Evolutionary conservation across 371 early-diverging fungal species (phyloP), one percentile per base, ranked within the genome.

Genomic region (Funneliformis caledonium): DNA sequence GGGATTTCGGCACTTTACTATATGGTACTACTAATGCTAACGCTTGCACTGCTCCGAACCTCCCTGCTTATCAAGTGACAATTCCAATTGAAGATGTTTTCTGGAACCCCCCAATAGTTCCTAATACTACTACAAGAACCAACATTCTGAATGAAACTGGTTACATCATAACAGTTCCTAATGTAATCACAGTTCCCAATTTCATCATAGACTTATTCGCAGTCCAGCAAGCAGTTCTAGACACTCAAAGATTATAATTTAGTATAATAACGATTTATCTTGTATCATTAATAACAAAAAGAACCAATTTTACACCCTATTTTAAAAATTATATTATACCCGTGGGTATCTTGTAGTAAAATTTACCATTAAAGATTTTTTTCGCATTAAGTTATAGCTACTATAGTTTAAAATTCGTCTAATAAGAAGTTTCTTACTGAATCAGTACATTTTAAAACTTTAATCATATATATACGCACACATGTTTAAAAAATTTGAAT

Each of bases 1-100:
- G 75, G 75, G 75, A 75, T 43, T 75, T 75, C 6, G 75, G 75
- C 5, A 75, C 61, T 3, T 75, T 75, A 43, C 7, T 56, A 75
- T 75, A 75, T 37, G 43, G 43, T 61, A 75, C 42, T n/a, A 33
- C 26, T 37, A 26, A 1, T 3, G 37, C 61, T 75, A 75, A 61
- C 14, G 76, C 16, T 75, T 75, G 76, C 60, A 75, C 2, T 75
- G 14, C 2, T 42, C 19, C 5, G 4, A 6, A 0, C 0, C 26
- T 60, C 33, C 76, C 76, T 75, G 60, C 61, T 22, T 75, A 61
- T 19, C 61, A 75, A 75, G 61, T 75, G 42, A 75, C n/a, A 31
- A 75, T 61, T 61, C 61, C 76, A 37, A 33, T 75, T 16, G 8
- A 56, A 48, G 60, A 75, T 48, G 76, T 62, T 76, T 76, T 62